A percentile compares a stretch with the other conserved stretches of the same genome.
These are phyloP conservation scores for Cavenderia fasciculata DNA, from an alignment of 78 protist species.

Conservation along the genomic window DNA sequence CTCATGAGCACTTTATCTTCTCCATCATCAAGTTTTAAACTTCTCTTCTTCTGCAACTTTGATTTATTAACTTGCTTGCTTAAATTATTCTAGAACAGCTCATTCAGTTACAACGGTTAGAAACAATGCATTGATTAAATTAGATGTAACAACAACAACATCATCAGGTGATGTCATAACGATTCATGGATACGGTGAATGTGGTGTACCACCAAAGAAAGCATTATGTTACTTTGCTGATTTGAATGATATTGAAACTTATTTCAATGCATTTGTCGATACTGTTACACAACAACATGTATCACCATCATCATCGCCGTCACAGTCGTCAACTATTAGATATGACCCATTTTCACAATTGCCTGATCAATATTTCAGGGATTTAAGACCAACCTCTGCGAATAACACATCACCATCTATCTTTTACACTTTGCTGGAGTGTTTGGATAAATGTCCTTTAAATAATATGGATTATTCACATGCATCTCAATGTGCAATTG, in stretches of 20 bases:
- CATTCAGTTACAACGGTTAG: conserved; percentile 72
- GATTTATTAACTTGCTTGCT: no score
- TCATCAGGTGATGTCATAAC: background rate
- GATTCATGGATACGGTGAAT: conserved; percentile 59
- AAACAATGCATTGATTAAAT: conserved; percentile 31
- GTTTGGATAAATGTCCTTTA: conserved; percentile 40
- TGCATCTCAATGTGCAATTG: conserved; percentile 35
- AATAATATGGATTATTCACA: conserved; percentile 27
- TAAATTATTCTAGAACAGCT: conserved; percentile 29
- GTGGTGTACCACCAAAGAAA: conserved; percentile 76
- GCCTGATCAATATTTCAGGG: background rate
- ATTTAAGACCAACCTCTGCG: background rate
- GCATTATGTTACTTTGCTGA: conserved; percentile 68
- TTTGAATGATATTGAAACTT: conserved; percentile 22
- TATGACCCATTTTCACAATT: conserved; percentile 40
- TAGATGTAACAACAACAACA: background rate
- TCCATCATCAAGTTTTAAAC: no score
- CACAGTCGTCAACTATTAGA: background rate
- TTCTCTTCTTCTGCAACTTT: no score
- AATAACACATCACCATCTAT: background rate
- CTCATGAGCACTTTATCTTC: no score
- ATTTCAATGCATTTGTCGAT: conserved; percentile 3
- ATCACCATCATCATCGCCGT: background rate
- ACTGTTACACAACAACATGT: background rate
- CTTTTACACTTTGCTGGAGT: conserved; percentile 16